Percentiles rank a stretch among this genome's conserved stretches.
Evolutionary conservation across 768 basidiomycete genomes (phyloP).

Genomic region (Leccinum rimulosum): DNA sequence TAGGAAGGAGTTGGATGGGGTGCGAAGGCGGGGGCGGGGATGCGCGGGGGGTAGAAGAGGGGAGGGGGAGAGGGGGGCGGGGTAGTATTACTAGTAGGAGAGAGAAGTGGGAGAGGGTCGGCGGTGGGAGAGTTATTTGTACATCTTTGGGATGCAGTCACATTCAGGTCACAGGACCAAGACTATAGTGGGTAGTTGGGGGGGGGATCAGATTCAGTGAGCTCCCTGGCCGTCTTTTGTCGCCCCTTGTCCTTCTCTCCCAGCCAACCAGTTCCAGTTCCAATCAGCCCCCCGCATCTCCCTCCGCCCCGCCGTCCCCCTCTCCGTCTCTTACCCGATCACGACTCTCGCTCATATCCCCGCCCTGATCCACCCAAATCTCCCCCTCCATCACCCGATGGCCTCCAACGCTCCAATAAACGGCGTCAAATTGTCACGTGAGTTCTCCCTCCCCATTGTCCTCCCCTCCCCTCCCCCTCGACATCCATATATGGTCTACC

Average conservation of each 20-base stretch:
- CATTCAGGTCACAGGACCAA: slow-evolving; percentile 32
- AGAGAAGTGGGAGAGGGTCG: neutral
- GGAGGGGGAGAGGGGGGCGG: too few species aligned
- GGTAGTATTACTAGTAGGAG: neutral
- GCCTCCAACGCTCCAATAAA: slow-evolving; percentile 80
- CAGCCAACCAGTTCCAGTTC: slow-evolving; percentile 4
- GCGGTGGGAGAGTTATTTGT: slow-evolving; percentile 19
- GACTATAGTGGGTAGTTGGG: neutral
- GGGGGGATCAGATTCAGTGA: slow-evolving; percentile 18
- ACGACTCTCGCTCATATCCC: slow-evolving; percentile 13
- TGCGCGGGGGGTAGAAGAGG: neutral
- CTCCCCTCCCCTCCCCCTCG: slow-evolving; percentile 16
- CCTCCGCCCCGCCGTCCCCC: neutral
- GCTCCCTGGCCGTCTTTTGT: slow-evolving; percentile 20
- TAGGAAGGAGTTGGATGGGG: neutral
- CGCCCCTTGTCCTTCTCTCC: slow-evolving; percentile 22
- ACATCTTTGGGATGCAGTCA: slow-evolving; percentile 32
- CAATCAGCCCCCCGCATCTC: slow-evolving; percentile 12
- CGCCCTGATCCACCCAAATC: slow-evolving; percentile 14
- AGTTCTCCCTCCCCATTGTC: slow-evolving; percentile 36
- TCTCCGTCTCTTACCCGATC: neutral
- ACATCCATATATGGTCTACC: slow-evolving; percentile 30
- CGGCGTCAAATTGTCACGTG: slow-evolving; percentile 83
- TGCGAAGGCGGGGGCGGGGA: neutral
- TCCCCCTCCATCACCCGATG: slow-evolving; percentile 39